phyloP scores from a whole-genome alignment of 805 yeast genomes.

The Ascoidea tarda region DNA sequence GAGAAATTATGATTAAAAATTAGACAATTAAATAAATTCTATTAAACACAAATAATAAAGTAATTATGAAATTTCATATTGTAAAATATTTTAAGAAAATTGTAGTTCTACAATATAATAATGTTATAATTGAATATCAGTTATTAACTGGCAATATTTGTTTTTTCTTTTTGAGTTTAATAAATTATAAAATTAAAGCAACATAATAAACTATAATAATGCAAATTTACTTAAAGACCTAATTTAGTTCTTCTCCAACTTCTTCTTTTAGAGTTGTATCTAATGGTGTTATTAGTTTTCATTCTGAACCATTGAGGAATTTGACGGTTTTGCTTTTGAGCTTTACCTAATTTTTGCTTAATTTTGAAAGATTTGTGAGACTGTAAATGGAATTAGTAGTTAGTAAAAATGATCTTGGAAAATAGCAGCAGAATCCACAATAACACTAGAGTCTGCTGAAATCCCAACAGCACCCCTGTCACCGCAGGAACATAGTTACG shows the following conservation, averaged over 20 bases:
- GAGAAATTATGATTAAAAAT: neutral
- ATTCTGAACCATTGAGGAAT: slow-evolving; percentile 99
- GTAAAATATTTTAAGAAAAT: neutral
- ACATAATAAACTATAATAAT: neutral
- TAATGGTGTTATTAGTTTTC: slow-evolving; percentile 94
- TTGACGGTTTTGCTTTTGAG: slow-evolving; percentile 98
- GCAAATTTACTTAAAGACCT: slow-evolving; percentile 38
- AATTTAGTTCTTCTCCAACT: slow-evolving; percentile 99
- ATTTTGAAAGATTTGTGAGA: slow-evolving; percentile 92
- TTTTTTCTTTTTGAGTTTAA: neutral
- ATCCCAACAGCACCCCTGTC: neutral
- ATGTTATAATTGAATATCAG: neutral
- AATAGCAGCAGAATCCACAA: neutral
- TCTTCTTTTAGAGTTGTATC: slow-evolving; percentile 99
- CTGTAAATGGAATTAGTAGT: slow-evolving; percentile 22
- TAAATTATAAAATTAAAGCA: slow-evolving; percentile 17
- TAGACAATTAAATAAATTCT: neutral
- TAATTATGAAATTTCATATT: neutral
- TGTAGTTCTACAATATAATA: neutral
- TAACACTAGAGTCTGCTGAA: too few species aligned
- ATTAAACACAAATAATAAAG: neutral
- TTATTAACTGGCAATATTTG: neutral
- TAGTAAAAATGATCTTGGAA: neutral
- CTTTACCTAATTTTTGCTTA: slow-evolving; percentile 98
- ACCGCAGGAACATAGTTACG: too few species aligned